Percentiles rank a stretch among this genome's conserved stretches.
phyloP scores from a whole-genome alignment of 1,284 basidiomycete species.

The Mycocalia duriaeana region DNA sequence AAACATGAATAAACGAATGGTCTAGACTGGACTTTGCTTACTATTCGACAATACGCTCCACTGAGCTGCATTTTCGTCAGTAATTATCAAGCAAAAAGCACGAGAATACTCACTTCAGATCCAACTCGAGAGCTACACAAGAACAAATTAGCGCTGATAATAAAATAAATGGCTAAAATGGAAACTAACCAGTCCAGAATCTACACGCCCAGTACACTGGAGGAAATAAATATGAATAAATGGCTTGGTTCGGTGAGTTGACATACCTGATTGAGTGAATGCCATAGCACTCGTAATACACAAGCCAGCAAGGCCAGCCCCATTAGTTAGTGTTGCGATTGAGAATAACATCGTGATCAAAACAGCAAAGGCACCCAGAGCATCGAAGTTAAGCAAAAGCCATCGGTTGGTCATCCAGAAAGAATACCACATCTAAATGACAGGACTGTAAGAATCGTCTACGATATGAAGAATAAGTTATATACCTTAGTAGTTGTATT shows the following conservation, averaged over 20 bases:
- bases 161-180: not conserved
- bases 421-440: constrained; percentile 66
- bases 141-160: constrained; percentile 4
- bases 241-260: constrained; percentile 7
- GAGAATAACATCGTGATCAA: constrained; percentile 73
- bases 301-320: constrained; percentile 77
- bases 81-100: too few species aligned
- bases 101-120: constrained; percentile 61
- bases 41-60: constrained; percentile 89
- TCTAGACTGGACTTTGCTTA: constrained; percentile 13
- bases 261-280: constrained; percentile 36
- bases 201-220: constrained; percentile 69
- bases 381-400: constrained; percentile 74
- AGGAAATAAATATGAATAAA: constrained; percentile 7
- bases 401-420: constrained; percentile 83
- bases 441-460: not conserved
- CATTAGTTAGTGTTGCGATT: constrained; percentile 56
- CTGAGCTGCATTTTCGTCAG: constrained; percentile 54
- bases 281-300: constrained; percentile 72
- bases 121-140: constrained; percentile 55
- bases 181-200: constrained; percentile 37
- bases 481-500: constrained; percentile 62
- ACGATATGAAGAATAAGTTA: not conserved
- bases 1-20: not conserved
- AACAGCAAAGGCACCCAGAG: constrained; percentile 59